phyloP scores from a whole-genome alignment of 192 early-diverging fungal genomes.

The Paraglomus occultum region DNA sequence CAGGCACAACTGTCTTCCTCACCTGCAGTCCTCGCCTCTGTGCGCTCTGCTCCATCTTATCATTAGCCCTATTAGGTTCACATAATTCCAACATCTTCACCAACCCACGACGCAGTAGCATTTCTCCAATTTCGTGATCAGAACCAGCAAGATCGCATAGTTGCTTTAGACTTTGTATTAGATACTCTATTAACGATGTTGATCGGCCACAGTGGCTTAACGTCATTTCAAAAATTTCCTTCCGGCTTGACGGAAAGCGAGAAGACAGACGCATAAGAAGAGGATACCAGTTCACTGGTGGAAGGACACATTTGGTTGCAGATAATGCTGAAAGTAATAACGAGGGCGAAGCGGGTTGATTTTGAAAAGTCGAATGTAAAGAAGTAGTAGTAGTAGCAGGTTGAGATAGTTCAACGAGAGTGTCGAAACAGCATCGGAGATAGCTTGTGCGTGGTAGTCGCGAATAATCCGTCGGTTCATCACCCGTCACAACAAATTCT shows the following conservation, averaged over 20 bases:
- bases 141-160: constrained; percentile 20
- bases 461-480: constrained; percentile 49
- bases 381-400: background rate
- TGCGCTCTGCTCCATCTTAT: too few relatives aligned
- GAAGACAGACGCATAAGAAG: constrained; percentile 34
- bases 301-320: constrained; percentile 34
- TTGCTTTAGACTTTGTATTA: constrained; percentile 38
- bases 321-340: constrained; percentile 16
- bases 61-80: constrained; percentile 32
- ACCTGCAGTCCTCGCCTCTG: background rate
- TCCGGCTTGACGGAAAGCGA: constrained; percentile 21
- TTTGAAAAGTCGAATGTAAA: background rate
- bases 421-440: constrained; percentile 51
- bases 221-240: constrained; percentile 37
- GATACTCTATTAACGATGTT: constrained; percentile 50
- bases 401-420: background rate
- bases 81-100: constrained; percentile 47
- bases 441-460: constrained; percentile 49
- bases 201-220: constrained; percentile 47
- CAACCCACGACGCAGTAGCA: constrained; percentile 45
- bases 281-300: constrained; percentile 57
- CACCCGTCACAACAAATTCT: constrained; percentile 32
- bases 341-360: background rate
- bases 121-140: constrained; percentile 20
- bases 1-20: constrained; percentile 37